phyloP scores from a whole-genome alignment of 306 rosid genomes.

The Cercis canadensis region DNA sequence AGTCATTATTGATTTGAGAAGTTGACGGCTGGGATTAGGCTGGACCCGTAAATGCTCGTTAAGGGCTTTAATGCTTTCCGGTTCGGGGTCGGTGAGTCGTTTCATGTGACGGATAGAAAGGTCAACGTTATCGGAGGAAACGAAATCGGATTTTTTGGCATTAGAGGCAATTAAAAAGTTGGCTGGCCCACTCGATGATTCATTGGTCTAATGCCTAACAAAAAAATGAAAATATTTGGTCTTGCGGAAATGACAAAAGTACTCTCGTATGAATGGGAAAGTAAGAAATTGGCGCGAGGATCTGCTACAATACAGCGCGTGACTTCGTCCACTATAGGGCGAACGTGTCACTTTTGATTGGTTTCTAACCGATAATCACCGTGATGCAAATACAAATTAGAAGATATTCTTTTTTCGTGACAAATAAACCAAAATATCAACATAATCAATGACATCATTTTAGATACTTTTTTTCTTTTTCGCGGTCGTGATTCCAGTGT shows the following conservation, averaged over 20 bases:
- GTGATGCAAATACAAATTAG: too few relatives aligned
- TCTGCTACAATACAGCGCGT: too few relatives aligned
- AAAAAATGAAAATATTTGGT: too few relatives aligned
- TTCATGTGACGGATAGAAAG: background rate
- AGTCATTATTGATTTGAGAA: background rate
- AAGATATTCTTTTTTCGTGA: too few relatives aligned
- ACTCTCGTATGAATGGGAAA: conserved; percentile 4
- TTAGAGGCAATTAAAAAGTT: background rate
- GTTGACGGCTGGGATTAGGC: conserved; percentile 25
- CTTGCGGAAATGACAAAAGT: background rate
- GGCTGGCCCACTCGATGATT: background rate
- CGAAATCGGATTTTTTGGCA: background rate
- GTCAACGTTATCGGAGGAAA: background rate
- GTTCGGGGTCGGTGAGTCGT: conserved; percentile 27
- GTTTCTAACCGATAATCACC: too few relatives aligned
- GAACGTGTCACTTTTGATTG: background rate
- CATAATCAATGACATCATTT: too few relatives aligned
- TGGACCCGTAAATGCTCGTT: conserved; percentile 32
- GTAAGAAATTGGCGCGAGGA: background rate
- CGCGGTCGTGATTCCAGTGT: too few relatives aligned
- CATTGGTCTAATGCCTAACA: too few relatives aligned
- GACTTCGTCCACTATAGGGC: too few relatives aligned
- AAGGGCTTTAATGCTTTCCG: background rate
- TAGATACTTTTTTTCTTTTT: too few relatives aligned
- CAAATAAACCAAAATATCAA: too few relatives aligned